Conservation (phyloP, 1,139 yeast species). For the Pichiaceae sp. region DNA sequence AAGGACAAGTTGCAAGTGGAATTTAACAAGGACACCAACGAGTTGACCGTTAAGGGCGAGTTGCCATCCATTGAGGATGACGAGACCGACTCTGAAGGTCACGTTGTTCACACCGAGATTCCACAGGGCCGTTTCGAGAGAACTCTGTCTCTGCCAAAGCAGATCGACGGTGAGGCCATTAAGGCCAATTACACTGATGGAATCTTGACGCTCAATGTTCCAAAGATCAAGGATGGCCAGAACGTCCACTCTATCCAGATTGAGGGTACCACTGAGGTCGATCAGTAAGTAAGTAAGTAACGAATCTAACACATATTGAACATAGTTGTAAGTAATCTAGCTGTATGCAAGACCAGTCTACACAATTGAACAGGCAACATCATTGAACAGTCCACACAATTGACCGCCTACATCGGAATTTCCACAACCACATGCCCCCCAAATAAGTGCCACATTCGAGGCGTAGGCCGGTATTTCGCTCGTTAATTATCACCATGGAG, state of each 20-base stretch:
- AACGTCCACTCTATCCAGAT: slow-evolving; percentile 25
- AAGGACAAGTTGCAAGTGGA: slow-evolving; percentile 30
- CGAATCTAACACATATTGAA: background rate
- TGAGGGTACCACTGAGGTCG: background rate
- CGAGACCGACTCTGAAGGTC: slow-evolving; percentile 14
- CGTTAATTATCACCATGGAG: too few species aligned
- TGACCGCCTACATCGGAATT: background rate
- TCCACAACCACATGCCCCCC: too few species aligned
- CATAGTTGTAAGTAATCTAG: too few species aligned
- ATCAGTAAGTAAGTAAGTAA: background rate
- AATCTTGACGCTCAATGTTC: slow-evolving; percentile 29
- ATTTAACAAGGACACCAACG: slow-evolving; percentile 31
- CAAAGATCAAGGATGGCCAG: slow-evolving; percentile 26
- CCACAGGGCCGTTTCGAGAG: slow-evolving; percentile 32
- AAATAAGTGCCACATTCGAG: too few species aligned
- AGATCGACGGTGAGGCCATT: slow-evolving; percentile 30
- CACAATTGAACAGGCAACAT: too few species aligned
- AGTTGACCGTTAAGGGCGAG: slow-evolving; percentile 30
- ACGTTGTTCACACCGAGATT: slow-evolving; percentile 28
- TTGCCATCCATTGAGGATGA: slow-evolving; percentile 18
- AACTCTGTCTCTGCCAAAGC: slow-evolving; percentile 30
- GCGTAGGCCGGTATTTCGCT: too few species aligned
- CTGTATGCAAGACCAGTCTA: background rate
- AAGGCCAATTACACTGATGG: slow-evolving; percentile 32
- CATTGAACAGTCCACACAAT: background rate